Base-by-base conservation (phyloP, 306 rosid species). In the Abrus precatorius region DNA sequence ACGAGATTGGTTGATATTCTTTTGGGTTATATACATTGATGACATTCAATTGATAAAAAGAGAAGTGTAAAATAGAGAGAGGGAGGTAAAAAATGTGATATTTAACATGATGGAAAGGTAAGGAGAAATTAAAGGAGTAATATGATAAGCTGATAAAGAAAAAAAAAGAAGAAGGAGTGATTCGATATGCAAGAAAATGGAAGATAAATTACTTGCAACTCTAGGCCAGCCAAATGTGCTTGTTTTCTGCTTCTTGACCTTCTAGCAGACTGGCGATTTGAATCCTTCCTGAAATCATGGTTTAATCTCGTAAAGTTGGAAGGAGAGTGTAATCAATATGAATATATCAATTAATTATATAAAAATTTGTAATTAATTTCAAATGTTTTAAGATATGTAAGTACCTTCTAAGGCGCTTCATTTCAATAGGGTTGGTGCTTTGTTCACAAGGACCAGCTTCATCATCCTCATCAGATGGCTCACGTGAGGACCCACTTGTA, bases 381-480 rank as follows among this genome's bases (percentile, higher is more conserved):
- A 29, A 32, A 5, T 7, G 20, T 12, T 63, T 63, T 63, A 30
- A 66, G n/a, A 41, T 53, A 90, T 57, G 5, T 38, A 38, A 2
- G 41, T 49, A 90, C 97, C 97, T 91, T 73, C 92, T 88, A 7
- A 86, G 74, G 48, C 91, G 93, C 76, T 88, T 93, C 8, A 77
- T 52, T 28, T 85, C 78, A 71, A 61, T 38, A 29, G 91, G 85
- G 75, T 87, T 84, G 1, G 88, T 84, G 80, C 91, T 86, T 32
- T 85, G 85, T 47, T 89, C 92, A 90, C 83, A 87, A 65, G 38
- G 66, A 11, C 66, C 66, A 9, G 68, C 69, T 63, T 34, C 69
- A n/a, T 65, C 71, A 27, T 87, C 91, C 5, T 88, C 97, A 56
- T 91, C 94, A 1, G 96, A 92, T 38, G 75, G 89, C 0, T 92